phyloP scores from a whole-genome alignment of 1,139 yeast species.

The Hansenula lynferdii region DNA sequence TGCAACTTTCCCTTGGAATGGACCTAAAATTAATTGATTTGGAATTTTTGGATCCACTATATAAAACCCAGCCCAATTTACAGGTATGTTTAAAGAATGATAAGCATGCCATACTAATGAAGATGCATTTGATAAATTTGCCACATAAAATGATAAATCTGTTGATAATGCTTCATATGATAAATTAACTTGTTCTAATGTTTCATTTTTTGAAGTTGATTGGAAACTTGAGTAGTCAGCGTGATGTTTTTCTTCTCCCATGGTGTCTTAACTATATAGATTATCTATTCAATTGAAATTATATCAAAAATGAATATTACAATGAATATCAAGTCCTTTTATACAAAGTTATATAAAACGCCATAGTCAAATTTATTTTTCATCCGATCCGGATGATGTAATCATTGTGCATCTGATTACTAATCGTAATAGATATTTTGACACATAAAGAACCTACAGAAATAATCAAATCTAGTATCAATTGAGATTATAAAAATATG shows the following conservation, averaged over 20 bases:
- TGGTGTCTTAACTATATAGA: background rate
- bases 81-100: slow-evolving; percentile 49
- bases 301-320: too few relatives aligned
- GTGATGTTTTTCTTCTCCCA: slow-evolving; percentile 38
- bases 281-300: too few relatives aligned
- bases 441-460: too few relatives aligned
- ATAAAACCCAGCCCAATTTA: slow-evolving; percentile 96
- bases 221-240: slow-evolving; percentile 60
- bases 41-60: slow-evolving; percentile 32
- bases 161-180: slow-evolving; percentile 61
- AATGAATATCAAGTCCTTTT: too few relatives aligned
- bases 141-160: slow-evolving; percentile 77
- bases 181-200: slow-evolving; percentile 51
- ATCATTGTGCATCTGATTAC: too few relatives aligned
- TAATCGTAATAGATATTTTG: too few relatives aligned
- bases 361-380: too few relatives aligned
- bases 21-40: slow-evolving; percentile 66
- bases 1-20: slow-evolving; percentile 96
- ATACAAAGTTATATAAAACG: too few relatives aligned
- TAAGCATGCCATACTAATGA: slow-evolving; percentile 88
- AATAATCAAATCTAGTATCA: too few relatives aligned
- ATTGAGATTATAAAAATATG: too few relatives aligned
- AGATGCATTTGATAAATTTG: slow-evolving; percentile 81
- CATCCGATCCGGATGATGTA: too few relatives aligned
- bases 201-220: slow-evolving; percentile 43